Evolutionary conservation across 148 eudicot species (phyloP), one percentile per base, ranked within the genome.

Genomic region (Dysphania ambrosioides): DNA sequence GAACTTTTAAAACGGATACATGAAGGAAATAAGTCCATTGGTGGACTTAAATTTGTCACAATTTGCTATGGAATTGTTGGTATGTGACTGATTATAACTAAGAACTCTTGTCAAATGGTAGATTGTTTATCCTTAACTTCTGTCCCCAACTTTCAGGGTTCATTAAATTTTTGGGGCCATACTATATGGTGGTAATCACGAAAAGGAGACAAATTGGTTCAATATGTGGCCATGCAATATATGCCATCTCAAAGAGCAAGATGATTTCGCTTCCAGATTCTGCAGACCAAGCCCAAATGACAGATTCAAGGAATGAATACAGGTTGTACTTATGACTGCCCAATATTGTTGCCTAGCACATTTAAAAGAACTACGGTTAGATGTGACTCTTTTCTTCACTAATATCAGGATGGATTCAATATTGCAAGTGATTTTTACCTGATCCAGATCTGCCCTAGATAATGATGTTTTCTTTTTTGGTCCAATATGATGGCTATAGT

Each of bases 51-150:
- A 67, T 88, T 90, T 86, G 88, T 95, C 56, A 90, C 97, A 26
- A 82, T 79, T 62, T 92, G 92, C 81, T 95, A 90, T 76, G 98
- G 98, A 71, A 92, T 95, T 78, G 87, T 92, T 81, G 98, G 98
- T 95, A 88, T 62, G 90, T 41, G 18, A 49, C 38, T 51, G 19
- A 55, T 60, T 29, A 1, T 35, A 29, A 49, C 23, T 71, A 24
- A n/a, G 19, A 16, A 75, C 21, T 60, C 61, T 24, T 65, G 42
- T 23, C 13, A 62, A 26, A 15, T 61, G 6, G 29, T 71, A 35
- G 61, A 6, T 40, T 27, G 5, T 19, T 73, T 26, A 19, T 68
- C 27, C 21, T 21, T 42, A 31, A 36, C 26, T 66, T 51, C 55
- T 4, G 63, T 68, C 29, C 67, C 58, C 34, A 26, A 62, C 44